Conservation (phyloP, 2,329 filamentous ascomycete genomes). For the Aspergillus udagawae region DNA sequence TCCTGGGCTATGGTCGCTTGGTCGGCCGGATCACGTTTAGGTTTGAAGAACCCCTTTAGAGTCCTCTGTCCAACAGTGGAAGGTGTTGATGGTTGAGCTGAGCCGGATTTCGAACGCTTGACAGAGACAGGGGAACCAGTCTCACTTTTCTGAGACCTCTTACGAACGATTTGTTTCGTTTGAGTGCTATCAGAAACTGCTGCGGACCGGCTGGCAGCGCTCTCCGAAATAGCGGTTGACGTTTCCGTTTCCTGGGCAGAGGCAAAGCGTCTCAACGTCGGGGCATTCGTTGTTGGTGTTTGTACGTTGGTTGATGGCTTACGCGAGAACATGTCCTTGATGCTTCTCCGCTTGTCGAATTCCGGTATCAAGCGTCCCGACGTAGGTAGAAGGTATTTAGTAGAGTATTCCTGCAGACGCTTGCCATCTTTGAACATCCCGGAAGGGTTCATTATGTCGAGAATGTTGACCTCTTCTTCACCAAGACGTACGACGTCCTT, state of each 20-base stretch:
- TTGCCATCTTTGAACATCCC: constrained; percentile 67
- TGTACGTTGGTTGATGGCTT: constrained; percentile 40
- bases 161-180: constrained; percentile 24
- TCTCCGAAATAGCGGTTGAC: not conserved
- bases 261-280: not conserved
- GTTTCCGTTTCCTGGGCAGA: constrained; percentile 2
- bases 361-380: constrained; percentile 84
- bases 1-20: not conserved
- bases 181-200: not conserved
- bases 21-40: constrained; percentile 42
- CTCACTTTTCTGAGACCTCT: constrained; percentile 36
- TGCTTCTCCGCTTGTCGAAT: constrained; percentile 77
- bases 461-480: constrained; percentile 51
- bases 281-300: constrained; percentile 7
- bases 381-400: constrained; percentile 62
- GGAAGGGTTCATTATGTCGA: constrained; percentile 73
- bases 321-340: constrained; percentile 86
- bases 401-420: constrained; percentile 62
- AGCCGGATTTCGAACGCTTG: constrained; percentile 51
- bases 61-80: constrained; percentile 54
- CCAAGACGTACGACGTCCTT: constrained; percentile 57
- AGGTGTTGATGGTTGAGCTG: constrained; percentile 13
- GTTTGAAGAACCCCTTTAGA: constrained; percentile 75
- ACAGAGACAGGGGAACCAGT: constrained; percentile 25
- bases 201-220: not conserved